These are phyloP conservation scores for Boletus patriciae DNA, from an alignment of 768 basidiomycete species.

Conservation along the genomic window DNA sequence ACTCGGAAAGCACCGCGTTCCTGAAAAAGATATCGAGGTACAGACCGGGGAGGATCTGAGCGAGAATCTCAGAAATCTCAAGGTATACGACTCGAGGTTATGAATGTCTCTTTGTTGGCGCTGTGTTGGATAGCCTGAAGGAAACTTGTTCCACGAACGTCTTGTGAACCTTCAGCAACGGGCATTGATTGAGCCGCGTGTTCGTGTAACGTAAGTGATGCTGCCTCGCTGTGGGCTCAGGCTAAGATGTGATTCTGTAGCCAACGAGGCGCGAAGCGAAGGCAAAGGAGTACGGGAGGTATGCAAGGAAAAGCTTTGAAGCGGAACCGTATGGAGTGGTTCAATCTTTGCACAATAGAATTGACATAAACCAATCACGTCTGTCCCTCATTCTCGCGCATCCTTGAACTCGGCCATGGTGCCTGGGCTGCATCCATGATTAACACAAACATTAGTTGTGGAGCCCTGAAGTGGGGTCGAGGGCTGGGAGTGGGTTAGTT, in stretches of 20 bases:
- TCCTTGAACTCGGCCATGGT: too few species aligned
- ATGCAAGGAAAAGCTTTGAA: constrained; percentile 76
- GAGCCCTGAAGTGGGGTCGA: too few species aligned
- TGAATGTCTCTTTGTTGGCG: neutral
- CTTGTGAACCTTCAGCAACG: constrained; percentile 87
- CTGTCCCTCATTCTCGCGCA: too few species aligned
- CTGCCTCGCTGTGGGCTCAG: constrained; percentile 25
- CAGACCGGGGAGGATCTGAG: constrained; percentile 89
- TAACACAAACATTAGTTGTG: too few species aligned
- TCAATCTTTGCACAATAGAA: too few species aligned
- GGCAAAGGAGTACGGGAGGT: constrained; percentile 70
- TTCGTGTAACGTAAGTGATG: constrained; percentile 60
- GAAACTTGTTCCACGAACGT: constrained; percentile 88
- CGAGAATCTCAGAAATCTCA: constrained; percentile 79
- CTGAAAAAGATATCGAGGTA: constrained; percentile 68
- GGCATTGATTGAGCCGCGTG: constrained; percentile 84
- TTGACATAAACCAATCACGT: too few species aligned
- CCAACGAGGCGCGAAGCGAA: constrained; percentile 40
- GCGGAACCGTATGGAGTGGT: constrained; percentile 6
- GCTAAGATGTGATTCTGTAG: constrained; percentile 4
- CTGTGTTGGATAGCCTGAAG: constrained; percentile 68
- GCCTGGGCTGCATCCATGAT: too few species aligned
- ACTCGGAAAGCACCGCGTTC: constrained; percentile 79
- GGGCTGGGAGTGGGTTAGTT: too few species aligned
- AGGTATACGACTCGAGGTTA: constrained; percentile 49